Conservation (phyloP, 495 filamentous ascomycete genomes). For the Ramalina intermedia region DNA sequence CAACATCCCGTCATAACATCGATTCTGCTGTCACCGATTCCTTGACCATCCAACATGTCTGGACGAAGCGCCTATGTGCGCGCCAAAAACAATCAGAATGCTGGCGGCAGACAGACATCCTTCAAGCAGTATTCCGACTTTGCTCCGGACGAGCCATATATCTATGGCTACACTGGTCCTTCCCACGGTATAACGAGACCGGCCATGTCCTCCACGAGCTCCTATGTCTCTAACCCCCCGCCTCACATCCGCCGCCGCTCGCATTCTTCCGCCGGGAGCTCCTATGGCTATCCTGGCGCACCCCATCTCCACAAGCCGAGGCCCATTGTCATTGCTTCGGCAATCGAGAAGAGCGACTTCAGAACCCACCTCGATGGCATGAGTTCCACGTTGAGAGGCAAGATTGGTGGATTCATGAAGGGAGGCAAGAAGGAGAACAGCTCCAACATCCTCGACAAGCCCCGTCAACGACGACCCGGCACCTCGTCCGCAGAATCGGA, state of each 20-base stretch:
- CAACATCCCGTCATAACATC: neutral
- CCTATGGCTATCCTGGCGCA: conserved; percentile 15
- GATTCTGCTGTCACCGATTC: neutral
- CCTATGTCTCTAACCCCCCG: conserved; percentile 11
- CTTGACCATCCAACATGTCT: conserved; percentile 11
- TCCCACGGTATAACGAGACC: conserved; percentile 5
- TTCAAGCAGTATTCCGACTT: conserved; percentile 12
- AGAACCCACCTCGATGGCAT: conserved; percentile 19
- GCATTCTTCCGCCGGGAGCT: conserved; percentile 15
- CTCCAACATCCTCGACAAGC: neutral
- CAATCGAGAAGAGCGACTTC: conserved; percentile 19
- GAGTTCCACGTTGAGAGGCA: conserved; percentile 18
- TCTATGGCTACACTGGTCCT: conserved; percentile 13
- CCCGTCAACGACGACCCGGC: conserved; percentile 4
- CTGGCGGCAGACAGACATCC: conserved; percentile 10
- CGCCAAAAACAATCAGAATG: conserved; percentile 12
- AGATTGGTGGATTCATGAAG: conserved; percentile 15
- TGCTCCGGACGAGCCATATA: conserved; percentile 9
- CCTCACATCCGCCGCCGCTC: conserved; percentile 14
- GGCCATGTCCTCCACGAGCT: conserved; percentile 11
- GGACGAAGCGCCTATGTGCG: conserved; percentile 18
- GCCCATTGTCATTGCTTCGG: conserved; percentile 17
- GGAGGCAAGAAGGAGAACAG: conserved; percentile 7
- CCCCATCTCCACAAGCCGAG: conserved; percentile 17
- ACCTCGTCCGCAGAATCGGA: conserved; percentile 9